Evolutionary conservation across 345 rosid genomes (phyloP).

Genomic region (Eucalyptus globulus): DNA sequence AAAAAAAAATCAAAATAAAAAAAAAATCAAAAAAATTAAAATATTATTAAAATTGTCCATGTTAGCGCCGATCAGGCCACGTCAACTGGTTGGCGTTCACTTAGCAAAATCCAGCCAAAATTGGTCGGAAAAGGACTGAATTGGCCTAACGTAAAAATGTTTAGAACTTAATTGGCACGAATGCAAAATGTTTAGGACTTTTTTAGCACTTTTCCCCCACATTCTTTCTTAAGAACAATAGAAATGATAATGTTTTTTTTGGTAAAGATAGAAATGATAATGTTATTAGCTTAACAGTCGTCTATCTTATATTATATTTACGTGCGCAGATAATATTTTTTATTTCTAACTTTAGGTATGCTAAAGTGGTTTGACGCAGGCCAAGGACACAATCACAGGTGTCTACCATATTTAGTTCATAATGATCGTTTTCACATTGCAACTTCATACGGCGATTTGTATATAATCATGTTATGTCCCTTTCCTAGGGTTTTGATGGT

Average conservation of each 20-base stretch:
- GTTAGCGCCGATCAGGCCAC: too few species aligned
- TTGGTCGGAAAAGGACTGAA: too few species aligned
- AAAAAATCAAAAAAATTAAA: too few species aligned
- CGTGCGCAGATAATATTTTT: background rate
- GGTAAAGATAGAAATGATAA: background rate
- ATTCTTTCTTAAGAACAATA: background rate
- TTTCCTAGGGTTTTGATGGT: background rate
- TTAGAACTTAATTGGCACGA: too few species aligned
- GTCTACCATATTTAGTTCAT: background rate
- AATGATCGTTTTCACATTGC: background rate
- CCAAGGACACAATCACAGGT: background rate
- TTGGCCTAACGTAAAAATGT: too few species aligned
- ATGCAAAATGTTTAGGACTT: too few species aligned
- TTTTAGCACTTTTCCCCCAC: too few species aligned
- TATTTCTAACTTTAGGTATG: background rate
- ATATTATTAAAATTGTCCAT: too few species aligned
- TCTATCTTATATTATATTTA: background rate
- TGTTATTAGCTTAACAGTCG: background rate
- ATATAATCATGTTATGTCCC: background rate
- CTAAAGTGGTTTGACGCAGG: background rate
- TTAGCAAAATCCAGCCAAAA: too few species aligned
- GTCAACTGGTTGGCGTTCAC: rapidly evolving
- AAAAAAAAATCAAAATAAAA: too few species aligned
- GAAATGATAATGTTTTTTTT: background rate
- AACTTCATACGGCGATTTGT: background rate